Evolutionary conservation across 305 asterid genomes (phyloP).

Genomic region (Fraxinus floribunda): DNA sequence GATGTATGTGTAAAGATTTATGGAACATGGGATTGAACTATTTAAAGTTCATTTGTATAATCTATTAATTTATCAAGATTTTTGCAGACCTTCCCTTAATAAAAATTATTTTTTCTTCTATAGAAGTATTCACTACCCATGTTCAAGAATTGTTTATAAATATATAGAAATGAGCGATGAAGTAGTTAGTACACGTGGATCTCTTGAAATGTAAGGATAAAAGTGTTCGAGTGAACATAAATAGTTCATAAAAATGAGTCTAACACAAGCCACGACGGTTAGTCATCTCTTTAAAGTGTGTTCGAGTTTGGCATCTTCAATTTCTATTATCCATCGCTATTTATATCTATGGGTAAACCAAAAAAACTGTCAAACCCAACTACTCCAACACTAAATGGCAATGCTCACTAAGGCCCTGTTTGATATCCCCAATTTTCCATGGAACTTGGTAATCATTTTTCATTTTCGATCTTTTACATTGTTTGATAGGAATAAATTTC

Average conservation of each 20-base stretch:
- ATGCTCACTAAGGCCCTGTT: too few relatives aligned
- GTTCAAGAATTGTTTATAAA: background rate
- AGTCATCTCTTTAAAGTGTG: background rate
- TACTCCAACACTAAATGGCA: too few relatives aligned
- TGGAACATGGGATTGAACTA: background rate
- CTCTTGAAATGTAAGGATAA: background rate
- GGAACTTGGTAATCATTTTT: too few relatives aligned
- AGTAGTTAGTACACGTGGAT: background rate
- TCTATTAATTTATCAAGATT: background rate
- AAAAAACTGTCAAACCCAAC: too few relatives aligned
- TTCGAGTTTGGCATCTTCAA: background rate
- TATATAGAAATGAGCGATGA: background rate
- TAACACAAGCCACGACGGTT: background rate
- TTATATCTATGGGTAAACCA: background rate
- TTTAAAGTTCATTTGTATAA: background rate
- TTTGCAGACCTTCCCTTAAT: background rate
- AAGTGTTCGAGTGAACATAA: background rate
- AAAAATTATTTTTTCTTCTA: background rate
- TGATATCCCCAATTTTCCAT: too few relatives aligned
- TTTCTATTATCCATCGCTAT: background rate
- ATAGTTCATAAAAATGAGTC: background rate
- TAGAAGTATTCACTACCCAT: background rate
- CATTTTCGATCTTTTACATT: too few relatives aligned
- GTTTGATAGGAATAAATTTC: too few relatives aligned
- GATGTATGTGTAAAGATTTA: background rate